These are phyloP conservation scores for Atkinsonella texensis DNA, from an alignment of 2,329 filamentous ascomycete genomes.

Conservation along the genomic window DNA sequence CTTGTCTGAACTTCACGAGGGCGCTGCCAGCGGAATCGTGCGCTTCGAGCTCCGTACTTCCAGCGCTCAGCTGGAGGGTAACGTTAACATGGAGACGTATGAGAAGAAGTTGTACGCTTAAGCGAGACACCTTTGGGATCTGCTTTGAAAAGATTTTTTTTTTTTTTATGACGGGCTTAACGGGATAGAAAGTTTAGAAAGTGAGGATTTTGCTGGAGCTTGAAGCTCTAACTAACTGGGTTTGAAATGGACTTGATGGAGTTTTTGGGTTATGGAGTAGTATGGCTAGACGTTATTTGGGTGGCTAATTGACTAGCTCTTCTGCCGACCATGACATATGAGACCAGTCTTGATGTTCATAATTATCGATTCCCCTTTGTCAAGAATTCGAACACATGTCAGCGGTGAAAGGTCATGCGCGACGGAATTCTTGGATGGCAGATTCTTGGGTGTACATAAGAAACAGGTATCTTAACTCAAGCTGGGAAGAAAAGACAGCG, in stretches of 20 bases:
- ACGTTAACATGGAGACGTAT: slow-evolving; percentile 96
- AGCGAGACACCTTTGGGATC: slow-evolving; percentile 7
- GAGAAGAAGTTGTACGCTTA: slow-evolving; percentile 99
- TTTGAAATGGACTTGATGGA: neutral
- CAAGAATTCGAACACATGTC: neutral
- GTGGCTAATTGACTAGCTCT: slow-evolving; percentile 3
- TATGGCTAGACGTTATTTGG: slow-evolving; percentile 2
- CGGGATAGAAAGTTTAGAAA: neutral
- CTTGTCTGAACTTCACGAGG: slow-evolving; percentile 62
- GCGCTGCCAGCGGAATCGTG: slow-evolving; percentile 61
- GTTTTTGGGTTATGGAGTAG: slow-evolving; percentile 4
- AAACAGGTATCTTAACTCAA: neutral
- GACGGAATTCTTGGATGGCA: neutral
- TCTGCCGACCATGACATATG: neutral
- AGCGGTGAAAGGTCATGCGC: neutral
- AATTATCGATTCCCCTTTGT: slow-evolving; percentile 1
- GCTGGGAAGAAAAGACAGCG: neutral
- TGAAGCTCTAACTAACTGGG: neutral
- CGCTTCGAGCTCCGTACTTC: slow-evolving; percentile 91
- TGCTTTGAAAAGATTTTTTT: neutral
- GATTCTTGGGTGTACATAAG: neutral
- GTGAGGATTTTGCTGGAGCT: neutral
- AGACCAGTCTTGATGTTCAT: slow-evolving; percentile 1
- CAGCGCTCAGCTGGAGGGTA: slow-evolving; percentile 91
- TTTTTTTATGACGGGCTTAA: neutral